Evolutionary conservation across 192 early-diverging fungal genomes (phyloP).

Genomic region (Coemansia sp.): DNA sequence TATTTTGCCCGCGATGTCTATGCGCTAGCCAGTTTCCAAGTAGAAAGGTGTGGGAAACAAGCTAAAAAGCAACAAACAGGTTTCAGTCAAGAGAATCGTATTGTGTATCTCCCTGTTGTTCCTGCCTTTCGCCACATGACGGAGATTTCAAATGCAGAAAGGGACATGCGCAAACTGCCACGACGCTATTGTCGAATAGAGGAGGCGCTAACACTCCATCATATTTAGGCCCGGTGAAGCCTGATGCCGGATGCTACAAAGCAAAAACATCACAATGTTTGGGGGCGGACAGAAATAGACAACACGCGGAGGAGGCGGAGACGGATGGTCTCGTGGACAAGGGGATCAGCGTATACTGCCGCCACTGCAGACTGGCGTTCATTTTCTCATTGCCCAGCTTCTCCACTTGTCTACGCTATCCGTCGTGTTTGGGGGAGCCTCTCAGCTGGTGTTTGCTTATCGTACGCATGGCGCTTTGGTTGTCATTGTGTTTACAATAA

Average conservation of each 20-base stretch:
- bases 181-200: not conserved
- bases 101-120: not conserved
- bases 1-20: not conserved
- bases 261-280: constrained; percentile 3
- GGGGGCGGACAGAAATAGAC: not conserved
- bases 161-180: not conserved
- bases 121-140: not conserved
- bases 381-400: not conserved
- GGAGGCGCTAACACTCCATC: not conserved
- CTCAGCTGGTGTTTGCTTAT: not conserved
- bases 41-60: not conserved
- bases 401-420: not conserved
- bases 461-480: not conserved
- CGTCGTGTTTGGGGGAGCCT: not conserved
- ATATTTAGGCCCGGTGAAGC: not conserved
- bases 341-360: not conserved
- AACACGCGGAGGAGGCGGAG: not conserved
- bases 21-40: not conserved
- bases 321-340: constrained; percentile 1
- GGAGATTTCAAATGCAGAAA: constrained; percentile 10
- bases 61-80: not conserved
- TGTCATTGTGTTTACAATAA: not conserved
- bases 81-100: not conserved
- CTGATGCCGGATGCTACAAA: not conserved
- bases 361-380: not conserved